These are phyloP conservation scores for Hericium erinaceus DNA, from an alignment of 768 basidiomycete species.

Conservation along the genomic window DNA sequence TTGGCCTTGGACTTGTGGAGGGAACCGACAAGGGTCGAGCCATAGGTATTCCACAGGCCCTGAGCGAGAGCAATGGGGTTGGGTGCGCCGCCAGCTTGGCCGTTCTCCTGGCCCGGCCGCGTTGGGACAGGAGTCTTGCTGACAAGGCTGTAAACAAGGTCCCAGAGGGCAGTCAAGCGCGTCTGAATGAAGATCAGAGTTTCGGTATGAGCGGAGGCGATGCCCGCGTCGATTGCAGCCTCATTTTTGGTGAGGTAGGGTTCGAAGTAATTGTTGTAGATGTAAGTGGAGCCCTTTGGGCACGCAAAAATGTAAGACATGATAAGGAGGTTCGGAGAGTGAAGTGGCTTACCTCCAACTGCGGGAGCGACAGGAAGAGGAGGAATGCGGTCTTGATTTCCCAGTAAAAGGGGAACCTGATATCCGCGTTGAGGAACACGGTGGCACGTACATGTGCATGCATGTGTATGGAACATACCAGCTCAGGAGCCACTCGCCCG, in stretches of 20 bases:
- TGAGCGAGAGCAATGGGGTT: conserved; percentile 3
- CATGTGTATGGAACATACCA: conserved; percentile 35
- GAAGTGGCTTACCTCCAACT: conserved; percentile 44
- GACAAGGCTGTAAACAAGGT: conserved; percentile 33
- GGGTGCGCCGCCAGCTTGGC: conserved; percentile 13
- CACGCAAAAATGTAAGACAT: neutral
- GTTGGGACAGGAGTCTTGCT: conserved; percentile 27
- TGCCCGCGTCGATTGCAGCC: conserved; percentile 47
- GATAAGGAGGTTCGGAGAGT: conserved; percentile 3
- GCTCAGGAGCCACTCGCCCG: conserved; percentile 53
- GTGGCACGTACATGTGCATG: neutral
- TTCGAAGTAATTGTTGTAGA: conserved; percentile 50
- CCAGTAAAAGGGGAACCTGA: conserved; percentile 72
- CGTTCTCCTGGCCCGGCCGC: neutral
- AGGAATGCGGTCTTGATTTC: conserved; percentile 61
- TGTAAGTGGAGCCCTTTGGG: conserved; percentile 53
- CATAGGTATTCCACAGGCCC: neutral
- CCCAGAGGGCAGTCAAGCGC: conserved; percentile 39
- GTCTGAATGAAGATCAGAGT: conserved; percentile 45
- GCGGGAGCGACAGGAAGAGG: conserved; percentile 59
- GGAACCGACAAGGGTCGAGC: neutral
- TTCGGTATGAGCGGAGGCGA: conserved; percentile 46
- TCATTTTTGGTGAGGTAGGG: conserved; percentile 57
- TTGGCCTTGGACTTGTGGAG: neutral
- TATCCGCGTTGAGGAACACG: conserved; percentile 4